Conservation (phyloP, 2,329 filamentous ascomycete genomes). For the Aspergillus versicolor region DNA sequence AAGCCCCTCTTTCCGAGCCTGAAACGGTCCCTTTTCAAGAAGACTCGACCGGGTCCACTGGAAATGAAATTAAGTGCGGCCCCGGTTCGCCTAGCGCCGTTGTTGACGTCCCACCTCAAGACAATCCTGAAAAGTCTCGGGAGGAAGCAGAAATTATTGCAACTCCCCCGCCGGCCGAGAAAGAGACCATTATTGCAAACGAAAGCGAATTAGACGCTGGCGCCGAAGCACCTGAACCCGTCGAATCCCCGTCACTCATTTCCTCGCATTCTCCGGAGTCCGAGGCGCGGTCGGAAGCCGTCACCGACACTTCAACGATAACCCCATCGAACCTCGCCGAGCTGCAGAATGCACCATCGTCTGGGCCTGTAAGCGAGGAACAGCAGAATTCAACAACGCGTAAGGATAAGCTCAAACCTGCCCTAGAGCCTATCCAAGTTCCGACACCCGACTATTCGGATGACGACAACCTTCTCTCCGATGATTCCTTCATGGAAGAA, state of each 20-base stretch:
- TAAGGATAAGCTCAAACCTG: slow-evolving; percentile 35
- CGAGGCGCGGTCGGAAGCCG: slow-evolving; percentile 16
- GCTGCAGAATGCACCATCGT: slow-evolving; percentile 21
- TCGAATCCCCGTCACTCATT: slow-evolving; percentile 12
- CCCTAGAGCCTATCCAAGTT: slow-evolving; percentile 55
- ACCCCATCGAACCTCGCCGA: slow-evolving; percentile 20
- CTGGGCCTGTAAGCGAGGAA: slow-evolving; percentile 22
- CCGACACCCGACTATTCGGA: slow-evolving; percentile 40
- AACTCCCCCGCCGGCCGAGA: slow-evolving; percentile 18
- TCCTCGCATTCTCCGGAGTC: slow-evolving; percentile 20
- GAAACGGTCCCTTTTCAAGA: slow-evolving; percentile 25
- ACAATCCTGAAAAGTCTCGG: slow-evolving; percentile 23
- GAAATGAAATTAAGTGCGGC: slow-evolving; percentile 27
- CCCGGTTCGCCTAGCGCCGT: slow-evolving; percentile 32
- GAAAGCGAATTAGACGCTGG: slow-evolving; percentile 18
- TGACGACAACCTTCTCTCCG: slow-evolving; percentile 48
- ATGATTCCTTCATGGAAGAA: slow-evolving; percentile 83
- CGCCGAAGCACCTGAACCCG: slow-evolving; percentile 16
- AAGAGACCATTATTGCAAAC: slow-evolving; percentile 16
- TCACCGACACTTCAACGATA: slow-evolving; percentile 21
- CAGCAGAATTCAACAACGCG: slow-evolving; percentile 23
- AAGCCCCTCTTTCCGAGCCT: slow-evolving; percentile 22
- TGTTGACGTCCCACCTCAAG: slow-evolving; percentile 29
- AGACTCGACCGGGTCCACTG: slow-evolving; percentile 24
- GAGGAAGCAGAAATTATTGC: slow-evolving; percentile 25